These are phyloP conservation scores for Arachnopeziza araneosa DNA, from an alignment of 2,329 filamentous ascomycete genomes.

Conservation along the genomic window DNA sequence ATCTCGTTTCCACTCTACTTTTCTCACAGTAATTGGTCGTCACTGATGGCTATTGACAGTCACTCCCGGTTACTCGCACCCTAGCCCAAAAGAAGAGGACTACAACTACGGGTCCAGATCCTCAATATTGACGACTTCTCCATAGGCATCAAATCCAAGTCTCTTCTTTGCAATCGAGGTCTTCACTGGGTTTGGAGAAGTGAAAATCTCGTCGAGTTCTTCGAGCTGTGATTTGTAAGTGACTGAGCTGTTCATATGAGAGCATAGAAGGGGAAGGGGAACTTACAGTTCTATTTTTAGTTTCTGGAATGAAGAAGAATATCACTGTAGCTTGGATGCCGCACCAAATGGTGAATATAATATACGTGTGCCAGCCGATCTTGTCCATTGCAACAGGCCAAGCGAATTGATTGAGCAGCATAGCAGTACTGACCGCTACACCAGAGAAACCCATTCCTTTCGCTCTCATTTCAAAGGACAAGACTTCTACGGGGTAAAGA, in stretches of 20 bases:
- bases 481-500: conserved; percentile 48
- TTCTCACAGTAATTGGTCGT: neutral
- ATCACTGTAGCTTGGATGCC: conserved; percentile 37
- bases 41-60: no score
- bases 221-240: conserved; percentile 34
- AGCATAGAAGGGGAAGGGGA: neutral
- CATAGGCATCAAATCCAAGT: conserved; percentile 33
- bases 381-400: conserved; percentile 42
- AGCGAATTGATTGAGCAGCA: conserved; percentile 42
- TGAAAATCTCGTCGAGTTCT: conserved; percentile 47
- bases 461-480: conserved; percentile 48
- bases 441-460: conserved; percentile 48
- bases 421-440: conserved; percentile 36
- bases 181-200: conserved; percentile 39
- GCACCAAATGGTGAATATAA: conserved; percentile 44
- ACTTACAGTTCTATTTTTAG: conserved; percentile 37
- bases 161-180: conserved; percentile 38
- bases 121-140: conserved; percentile 27
- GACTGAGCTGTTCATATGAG: neutral
- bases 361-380: conserved; percentile 50
- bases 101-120: neutral
- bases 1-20: neutral
- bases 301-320: conserved; percentile 47
- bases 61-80: no score
- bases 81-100: neutral